Base-by-base conservation (phyloP, 148 eudicot genomes). In the Hydrangea macrophylla region DNA sequence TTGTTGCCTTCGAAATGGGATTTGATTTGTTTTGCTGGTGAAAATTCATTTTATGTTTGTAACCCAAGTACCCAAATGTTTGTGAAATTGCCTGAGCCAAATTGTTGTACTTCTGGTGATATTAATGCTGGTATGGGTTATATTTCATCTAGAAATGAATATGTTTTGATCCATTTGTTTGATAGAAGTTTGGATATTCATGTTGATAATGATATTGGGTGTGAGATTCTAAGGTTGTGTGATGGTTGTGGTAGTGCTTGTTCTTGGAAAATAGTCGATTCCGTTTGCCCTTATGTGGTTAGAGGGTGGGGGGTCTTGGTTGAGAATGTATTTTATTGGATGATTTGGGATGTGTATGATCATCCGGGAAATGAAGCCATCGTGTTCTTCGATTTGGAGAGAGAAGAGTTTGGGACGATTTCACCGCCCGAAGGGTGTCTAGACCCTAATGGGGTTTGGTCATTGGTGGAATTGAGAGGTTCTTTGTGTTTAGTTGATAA, bases 281-380 rank as follows among this genome's bases (percentile, higher is more conserved):
- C 58, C 0, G 44, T 7, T 69, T 58, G 57, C 37, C 72, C 72
- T 22, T 45, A 39, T 24, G 64, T 58, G 30, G 65, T 69, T 7
- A 58, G 72, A 58, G 64, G 64, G 28, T 69, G 72, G 72, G 72
- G 72, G 35, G 64, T 69, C 27, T 69, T 69, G 64, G 72, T 69
- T 50, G 39, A 59, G 15, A 59, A 59, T 31, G 64, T 31, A 23
- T 69, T 69, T 69, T 69, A 69, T 58, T 69, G 72, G 72, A 58
- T 69, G 72, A 69, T 69, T 69, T 69, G 72, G 72, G 64, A 69
- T 6, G 31, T 53, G 24, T 69, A 69, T 15, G 72, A 58, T 44
- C 57, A 58, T 13, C 72, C 65, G 0, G 64, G 65, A 12, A 24
- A 58, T 8, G 72, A 69, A 35, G 72, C 72, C 5, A 69, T 69